Conservation (phyloP, 805 yeast genomes). For the Metschnikowia bowlesiae region DNA sequence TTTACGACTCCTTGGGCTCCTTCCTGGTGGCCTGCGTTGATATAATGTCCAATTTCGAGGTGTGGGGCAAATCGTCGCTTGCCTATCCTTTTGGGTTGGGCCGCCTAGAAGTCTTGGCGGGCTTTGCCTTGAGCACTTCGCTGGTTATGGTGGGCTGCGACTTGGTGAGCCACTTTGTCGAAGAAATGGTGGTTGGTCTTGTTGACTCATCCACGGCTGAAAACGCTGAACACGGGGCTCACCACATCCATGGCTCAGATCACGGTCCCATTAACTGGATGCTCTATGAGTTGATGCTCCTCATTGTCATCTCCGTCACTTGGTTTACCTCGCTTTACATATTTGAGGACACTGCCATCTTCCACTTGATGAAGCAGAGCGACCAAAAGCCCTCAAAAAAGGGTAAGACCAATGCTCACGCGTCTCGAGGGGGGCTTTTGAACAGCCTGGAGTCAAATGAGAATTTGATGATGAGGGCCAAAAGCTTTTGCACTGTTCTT, state of each 20-base stretch:
- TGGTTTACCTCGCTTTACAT: slow-evolving; percentile 34
- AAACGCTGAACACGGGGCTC: slow-evolving; percentile 28
- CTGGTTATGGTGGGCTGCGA: slow-evolving; percentile 89
- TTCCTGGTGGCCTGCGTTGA: slow-evolving; percentile 66
- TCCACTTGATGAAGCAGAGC: slow-evolving; percentile 23
- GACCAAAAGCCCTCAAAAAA: background rate
- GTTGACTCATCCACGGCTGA: slow-evolving; percentile 23
- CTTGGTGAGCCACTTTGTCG: slow-evolving; percentile 78
- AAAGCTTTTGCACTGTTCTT: slow-evolving; percentile 1
- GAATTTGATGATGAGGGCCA: background rate
- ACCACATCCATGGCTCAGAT: slow-evolving; percentile 35
- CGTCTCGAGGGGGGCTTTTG: background rate
- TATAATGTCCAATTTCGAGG: slow-evolving; percentile 85
- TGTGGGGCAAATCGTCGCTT: slow-evolving; percentile 79
- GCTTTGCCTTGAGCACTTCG: slow-evolving; percentile 82
- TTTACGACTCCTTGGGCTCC: slow-evolving; percentile 82
- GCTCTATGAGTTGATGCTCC: slow-evolving; percentile 25
- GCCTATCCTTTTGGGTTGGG: slow-evolving; percentile 91
- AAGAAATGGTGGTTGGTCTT: slow-evolving; percentile 52
- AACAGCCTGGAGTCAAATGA: background rate
- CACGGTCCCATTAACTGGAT: slow-evolving; percentile 21
- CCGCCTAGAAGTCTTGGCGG: slow-evolving; percentile 81
- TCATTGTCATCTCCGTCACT: slow-evolving; percentile 18
- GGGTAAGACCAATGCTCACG: background rate
- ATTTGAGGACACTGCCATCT: slow-evolving; percentile 30